Percentiles rank a stretch among this genome's conserved stretches.
phyloP scores from a whole-genome alignment of 2,329 filamentous ascomycete species.

The Botrytis tulipae region DNA sequence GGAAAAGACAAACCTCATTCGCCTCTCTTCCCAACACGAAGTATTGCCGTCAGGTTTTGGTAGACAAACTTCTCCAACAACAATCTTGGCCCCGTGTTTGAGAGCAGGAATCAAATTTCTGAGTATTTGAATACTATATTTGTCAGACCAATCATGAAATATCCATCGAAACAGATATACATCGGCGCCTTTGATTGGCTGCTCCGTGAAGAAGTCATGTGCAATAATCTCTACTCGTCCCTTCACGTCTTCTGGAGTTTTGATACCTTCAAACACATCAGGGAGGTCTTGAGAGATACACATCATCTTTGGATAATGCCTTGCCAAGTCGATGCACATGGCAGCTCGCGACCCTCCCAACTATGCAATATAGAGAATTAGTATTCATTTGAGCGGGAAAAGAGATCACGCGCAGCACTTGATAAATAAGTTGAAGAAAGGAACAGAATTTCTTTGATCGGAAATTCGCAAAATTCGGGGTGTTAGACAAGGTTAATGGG shows the following conservation, averaged over 20 bases:
- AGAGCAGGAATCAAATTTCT: constrained; percentile 31
- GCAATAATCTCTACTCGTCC: constrained; percentile 21
- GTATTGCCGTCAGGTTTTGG: background rate
- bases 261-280: no score
- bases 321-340: background rate
- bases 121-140: constrained; percentile 36
- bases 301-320: background rate
- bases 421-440: constrained; percentile 22
- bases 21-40: background rate
- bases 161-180: constrained; percentile 39
- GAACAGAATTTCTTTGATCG: constrained; percentile 39
- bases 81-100: constrained; percentile 30
- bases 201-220: constrained; percentile 37
- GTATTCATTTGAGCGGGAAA: background rate
- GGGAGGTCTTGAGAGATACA: constrained; percentile 12
- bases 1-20: background rate
- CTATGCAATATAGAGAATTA: background rate
- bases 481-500: no score
- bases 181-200: constrained; percentile 37
- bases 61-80: constrained; percentile 28
- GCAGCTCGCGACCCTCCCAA: constrained; percentile 5
- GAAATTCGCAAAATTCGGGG: no score
- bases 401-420: background rate
- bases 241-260: background rate
- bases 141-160: constrained; percentile 41